A percentile compares a stretch with the other conserved stretches of the same genome.
These are phyloP conservation scores for Umbelopsis isabellina DNA, from an alignment of 192 early-diverging fungal genomes.

Conservation along the genomic window DNA sequence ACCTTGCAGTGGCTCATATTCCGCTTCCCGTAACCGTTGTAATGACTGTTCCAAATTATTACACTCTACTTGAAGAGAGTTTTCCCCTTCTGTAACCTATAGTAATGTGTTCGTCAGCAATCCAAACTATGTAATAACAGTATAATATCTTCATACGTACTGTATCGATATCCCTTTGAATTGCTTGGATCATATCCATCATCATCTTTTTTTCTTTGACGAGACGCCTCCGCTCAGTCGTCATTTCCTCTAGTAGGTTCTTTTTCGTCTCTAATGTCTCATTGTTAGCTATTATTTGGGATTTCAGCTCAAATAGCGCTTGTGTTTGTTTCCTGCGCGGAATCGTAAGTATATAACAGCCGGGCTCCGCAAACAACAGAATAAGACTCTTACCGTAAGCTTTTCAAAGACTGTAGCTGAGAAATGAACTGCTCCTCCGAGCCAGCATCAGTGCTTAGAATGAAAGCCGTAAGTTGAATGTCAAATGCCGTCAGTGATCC, in stretches of 20 bases:
- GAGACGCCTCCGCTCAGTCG: constrained; percentile 29
- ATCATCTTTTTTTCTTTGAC: constrained; percentile 34
- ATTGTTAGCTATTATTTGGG: constrained; percentile 21
- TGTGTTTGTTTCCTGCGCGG: constrained; percentile 33
- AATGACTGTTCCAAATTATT: constrained; percentile 31
- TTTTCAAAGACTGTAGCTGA: not conserved
- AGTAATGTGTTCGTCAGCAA: not conserved
- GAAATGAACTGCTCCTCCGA: constrained; percentile 11
- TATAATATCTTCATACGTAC: constrained; percentile 9
- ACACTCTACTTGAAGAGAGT: constrained; percentile 29
- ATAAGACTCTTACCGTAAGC: not conserved
- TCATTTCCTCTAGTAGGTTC: constrained; percentile 36
- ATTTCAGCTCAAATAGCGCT: constrained; percentile 32
- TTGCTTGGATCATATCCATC: constrained; percentile 37
- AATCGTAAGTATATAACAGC: not conserved
- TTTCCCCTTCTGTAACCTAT: constrained; percentile 32
- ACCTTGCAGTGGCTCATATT: constrained; percentile 44
- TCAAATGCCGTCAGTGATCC: no score
- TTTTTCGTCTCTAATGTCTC: constrained; percentile 35
- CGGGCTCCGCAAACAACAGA: not conserved
- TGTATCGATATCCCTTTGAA: constrained; percentile 37
- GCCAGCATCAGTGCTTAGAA: not conserved
- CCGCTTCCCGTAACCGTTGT: constrained; percentile 18
- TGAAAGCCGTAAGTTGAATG: not conserved
- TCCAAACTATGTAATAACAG: not conserved